Evolutionary conservation across 139 green algal genomes (phyloP).

Genomic region (Chlorella sp.): DNA sequence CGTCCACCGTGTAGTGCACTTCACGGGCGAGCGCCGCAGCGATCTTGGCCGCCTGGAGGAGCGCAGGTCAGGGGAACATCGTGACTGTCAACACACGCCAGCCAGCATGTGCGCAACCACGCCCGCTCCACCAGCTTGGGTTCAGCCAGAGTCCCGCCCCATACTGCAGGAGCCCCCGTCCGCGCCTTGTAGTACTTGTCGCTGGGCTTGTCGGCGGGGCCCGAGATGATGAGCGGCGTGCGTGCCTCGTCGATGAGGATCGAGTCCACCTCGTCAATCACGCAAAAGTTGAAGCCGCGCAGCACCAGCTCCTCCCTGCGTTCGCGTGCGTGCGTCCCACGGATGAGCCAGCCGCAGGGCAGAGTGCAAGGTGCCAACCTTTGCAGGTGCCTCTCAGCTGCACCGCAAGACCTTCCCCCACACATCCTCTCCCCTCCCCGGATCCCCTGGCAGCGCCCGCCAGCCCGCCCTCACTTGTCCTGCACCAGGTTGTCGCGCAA

Average conservation of each 20-base stretch:
- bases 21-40: constrained; percentile 80
- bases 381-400: too few species aligned
- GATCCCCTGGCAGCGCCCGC: too few species aligned
- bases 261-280: constrained; percentile 98
- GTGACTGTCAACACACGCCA: background rate
- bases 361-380: too few species aligned
- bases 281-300: constrained; percentile 92
- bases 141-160: background rate
- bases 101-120: background rate
- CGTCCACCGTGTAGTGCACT: constrained; percentile 98
- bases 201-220: constrained; percentile 82
- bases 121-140: background rate
- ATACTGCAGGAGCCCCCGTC: background rate
- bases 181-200: constrained; percentile 81
- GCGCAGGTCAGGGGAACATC: too few species aligned
- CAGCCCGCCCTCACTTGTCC: too few species aligned
- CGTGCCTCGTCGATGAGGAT: constrained; percentile 97
- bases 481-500: constrained; percentile 94
- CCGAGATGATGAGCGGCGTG: constrained; percentile 96
- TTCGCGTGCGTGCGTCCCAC: too few species aligned
- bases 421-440: too few species aligned
- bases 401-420: too few species aligned
- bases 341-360: too few species aligned
- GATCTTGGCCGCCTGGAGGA: constrained; percentile 75
- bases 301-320: constrained; percentile 90